Conservation (phyloP, 257 asterid species). For the Solanum sejunctum region DNA sequence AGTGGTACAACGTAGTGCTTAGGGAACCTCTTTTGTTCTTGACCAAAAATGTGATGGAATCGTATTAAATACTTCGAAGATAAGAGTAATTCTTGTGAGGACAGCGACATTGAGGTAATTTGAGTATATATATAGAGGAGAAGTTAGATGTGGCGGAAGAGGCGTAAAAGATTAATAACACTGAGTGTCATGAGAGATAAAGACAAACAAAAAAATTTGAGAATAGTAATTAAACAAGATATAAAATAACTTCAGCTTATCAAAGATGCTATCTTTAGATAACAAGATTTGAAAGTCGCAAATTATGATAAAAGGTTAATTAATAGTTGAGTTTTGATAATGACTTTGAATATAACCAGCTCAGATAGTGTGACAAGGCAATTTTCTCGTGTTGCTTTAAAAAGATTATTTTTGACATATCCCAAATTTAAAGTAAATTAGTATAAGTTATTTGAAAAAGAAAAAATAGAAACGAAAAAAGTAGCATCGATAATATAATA, state of each 20-base stretch:
- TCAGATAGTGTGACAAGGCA: background rate
- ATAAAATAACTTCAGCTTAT: background rate
- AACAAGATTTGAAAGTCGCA: background rate
- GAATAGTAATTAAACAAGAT: background rate
- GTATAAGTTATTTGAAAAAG: too few relatives aligned
- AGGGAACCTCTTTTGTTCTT: too few relatives aligned
- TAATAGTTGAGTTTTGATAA: background rate
- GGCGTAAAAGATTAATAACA: background rate
- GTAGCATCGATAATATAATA: too few relatives aligned
- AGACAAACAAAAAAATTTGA: background rate
- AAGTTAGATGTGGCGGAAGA: background rate
- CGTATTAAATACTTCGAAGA: too few relatives aligned
- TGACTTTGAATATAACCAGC: background rate
- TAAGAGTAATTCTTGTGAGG: too few relatives aligned
- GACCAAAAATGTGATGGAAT: too few relatives aligned
- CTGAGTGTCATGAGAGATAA: background rate
- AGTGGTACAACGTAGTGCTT: too few relatives aligned
- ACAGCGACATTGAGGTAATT: too few relatives aligned
- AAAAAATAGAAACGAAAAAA: too few relatives aligned
- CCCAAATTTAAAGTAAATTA: too few relatives aligned
- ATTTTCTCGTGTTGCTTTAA: background rate
- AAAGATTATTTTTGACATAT: too few relatives aligned
- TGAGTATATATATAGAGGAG: background rate
- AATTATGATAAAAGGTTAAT: background rate
- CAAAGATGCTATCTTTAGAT: background rate